Evolutionary conservation across 179 eudicot genomes (phyloP), one percentile per base, ranked within the genome.

Genomic region (Amaranthus tricolor): DNA sequence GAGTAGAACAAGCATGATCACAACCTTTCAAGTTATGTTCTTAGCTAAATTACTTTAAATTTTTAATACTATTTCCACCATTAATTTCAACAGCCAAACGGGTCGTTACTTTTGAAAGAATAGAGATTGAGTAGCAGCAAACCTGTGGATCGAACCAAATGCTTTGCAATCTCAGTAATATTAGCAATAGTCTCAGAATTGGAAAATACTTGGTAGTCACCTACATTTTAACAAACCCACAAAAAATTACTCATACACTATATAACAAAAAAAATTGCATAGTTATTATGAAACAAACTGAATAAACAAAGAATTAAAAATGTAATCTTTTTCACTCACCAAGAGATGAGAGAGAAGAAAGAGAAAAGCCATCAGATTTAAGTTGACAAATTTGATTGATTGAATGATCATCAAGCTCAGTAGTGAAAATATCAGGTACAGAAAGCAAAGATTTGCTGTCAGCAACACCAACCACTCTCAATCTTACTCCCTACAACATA

Each of bases 401-500:
- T 44, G 82, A 77, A 6, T 63, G 72, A 84, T 95, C 99, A 78
- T 84, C 95, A 43, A 95, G 81, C 84, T 93, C 98, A 60, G 53
- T 82, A 20, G 83, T 83, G 58, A 81, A 77, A 68, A 85, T 88
- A 85, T 95, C 89, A 2, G 82, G 73, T 40, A 87, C 77, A 77
- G 83, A 81, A 76, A 93, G 74, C 70, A 93, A 70, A 3, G 90
- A 85, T 79, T 91, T 86, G 78, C 98, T 93, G 77, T 95, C 97
- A 48, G 92, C 89, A 60, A 93, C 86, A 52, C 98, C 99, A 60
- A 93, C 84, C 49, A 95, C 91, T 72, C 90, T 79, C 83, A 95
- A 76, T 75, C 86, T 74, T 66, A 95, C 86, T 16, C 94, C 93
- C 96, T 95, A 81, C 13, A 75, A 52, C 54, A 52, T 17, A 50